These are phyloP conservation scores for Moesziomyces parantarcticus DNA, from an alignment of 1,284 basidiomycete genomes.

Conservation along the genomic window DNA sequence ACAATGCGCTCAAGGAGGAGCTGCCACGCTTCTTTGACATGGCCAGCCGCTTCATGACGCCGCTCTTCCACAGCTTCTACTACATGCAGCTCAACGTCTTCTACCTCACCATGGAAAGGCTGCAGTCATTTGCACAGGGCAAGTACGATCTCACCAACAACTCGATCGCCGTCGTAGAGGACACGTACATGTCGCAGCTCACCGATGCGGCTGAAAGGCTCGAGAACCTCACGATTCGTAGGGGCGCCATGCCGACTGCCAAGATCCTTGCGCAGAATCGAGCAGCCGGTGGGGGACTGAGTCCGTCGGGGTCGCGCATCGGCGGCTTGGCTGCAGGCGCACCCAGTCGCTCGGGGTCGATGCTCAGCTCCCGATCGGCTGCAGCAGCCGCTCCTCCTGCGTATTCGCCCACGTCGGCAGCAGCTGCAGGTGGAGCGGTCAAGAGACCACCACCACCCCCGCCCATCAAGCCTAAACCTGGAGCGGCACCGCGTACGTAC, in stretches of 20 bases:
- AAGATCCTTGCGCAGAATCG: slow-evolving; percentile 47
- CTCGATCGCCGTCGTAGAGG: slow-evolving; percentile 74
- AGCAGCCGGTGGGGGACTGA: slow-evolving; percentile 7
- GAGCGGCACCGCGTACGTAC: slow-evolving; percentile 75
- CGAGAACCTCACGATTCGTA: slow-evolving; percentile 59
- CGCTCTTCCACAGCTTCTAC: slow-evolving; percentile 96
- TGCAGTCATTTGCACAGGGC: slow-evolving; percentile 82
- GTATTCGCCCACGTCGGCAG: slow-evolving; percentile 12
- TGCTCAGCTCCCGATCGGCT: slow-evolving; percentile 8
- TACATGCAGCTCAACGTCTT: slow-evolving; percentile 98
- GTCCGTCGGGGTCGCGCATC: slow-evolving; percentile 23
- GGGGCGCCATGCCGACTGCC: slow-evolving; percentile 51
- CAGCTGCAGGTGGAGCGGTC: slow-evolving; percentile 48
- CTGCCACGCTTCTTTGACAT: slow-evolving; percentile 90
- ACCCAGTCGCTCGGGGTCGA: slow-evolving; percentile 30
- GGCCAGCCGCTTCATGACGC: slow-evolving; percentile 89
- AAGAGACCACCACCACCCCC: slow-evolving; percentile 89
- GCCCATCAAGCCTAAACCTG: slow-evolving; percentile 81
- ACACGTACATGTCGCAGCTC: slow-evolving; percentile 81
- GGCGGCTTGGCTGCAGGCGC: slow-evolving; percentile 34
- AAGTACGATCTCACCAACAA: slow-evolving; percentile 81
- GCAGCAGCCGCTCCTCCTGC: slow-evolving; percentile 23
- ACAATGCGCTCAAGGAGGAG: slow-evolving; percentile 88
- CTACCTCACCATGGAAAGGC: slow-evolving; percentile 91
- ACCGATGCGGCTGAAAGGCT: slow-evolving; percentile 78